Evolutionary conservation across 2,329 filamentous ascomycete genomes (phyloP).

Genomic region (Alternaria gaisen): DNA sequence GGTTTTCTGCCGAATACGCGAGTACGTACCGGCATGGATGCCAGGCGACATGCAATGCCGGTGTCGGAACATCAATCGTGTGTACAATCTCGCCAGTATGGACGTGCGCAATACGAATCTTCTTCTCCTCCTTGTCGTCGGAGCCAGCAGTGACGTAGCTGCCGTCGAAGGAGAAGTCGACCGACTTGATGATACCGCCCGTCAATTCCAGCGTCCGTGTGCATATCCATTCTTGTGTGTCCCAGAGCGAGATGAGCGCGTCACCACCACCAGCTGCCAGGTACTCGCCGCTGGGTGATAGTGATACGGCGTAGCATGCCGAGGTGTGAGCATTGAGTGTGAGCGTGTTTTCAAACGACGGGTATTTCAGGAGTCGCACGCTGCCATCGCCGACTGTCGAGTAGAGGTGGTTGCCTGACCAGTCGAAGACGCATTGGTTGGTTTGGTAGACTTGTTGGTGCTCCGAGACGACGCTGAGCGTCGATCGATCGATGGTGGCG

Average conservation of each 20-base stretch:
- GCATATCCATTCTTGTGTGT: conserved; percentile 80
- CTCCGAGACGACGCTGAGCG: conserved; percentile 64
- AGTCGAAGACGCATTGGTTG: conserved; percentile 78
- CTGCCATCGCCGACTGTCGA: conserved; percentile 75
- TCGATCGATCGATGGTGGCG: conserved; percentile 68
- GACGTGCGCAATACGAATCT: conserved; percentile 74
- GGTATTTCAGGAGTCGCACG: conserved; percentile 69
- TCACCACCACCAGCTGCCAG: conserved; percentile 80
- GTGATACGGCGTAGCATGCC: conserved; percentile 71
- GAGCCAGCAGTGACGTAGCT: conserved; percentile 77
- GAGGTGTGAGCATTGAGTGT: conserved; percentile 76
- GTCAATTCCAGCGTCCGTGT: conserved; percentile 74
- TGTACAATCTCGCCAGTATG: conserved; percentile 78
- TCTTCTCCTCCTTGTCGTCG: conserved; percentile 76
- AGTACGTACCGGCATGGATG: conserved; percentile 77
- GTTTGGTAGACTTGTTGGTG: conserved; percentile 71
- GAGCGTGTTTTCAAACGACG: conserved; percentile 58
- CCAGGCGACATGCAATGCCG: conserved; percentile 76
- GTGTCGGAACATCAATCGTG: conserved; percentile 72
- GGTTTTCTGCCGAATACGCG: conserved; percentile 72
- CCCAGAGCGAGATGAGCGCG: conserved; percentile 78
- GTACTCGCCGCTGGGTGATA: conserved; percentile 75
- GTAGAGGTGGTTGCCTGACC: conserved; percentile 75
- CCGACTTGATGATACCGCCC: conserved; percentile 72
- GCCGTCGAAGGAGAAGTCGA: conserved; percentile 82